phyloP scores from a whole-genome alignment of 1,284 basidiomycete species.

The Sparassis latifolia region DNA sequence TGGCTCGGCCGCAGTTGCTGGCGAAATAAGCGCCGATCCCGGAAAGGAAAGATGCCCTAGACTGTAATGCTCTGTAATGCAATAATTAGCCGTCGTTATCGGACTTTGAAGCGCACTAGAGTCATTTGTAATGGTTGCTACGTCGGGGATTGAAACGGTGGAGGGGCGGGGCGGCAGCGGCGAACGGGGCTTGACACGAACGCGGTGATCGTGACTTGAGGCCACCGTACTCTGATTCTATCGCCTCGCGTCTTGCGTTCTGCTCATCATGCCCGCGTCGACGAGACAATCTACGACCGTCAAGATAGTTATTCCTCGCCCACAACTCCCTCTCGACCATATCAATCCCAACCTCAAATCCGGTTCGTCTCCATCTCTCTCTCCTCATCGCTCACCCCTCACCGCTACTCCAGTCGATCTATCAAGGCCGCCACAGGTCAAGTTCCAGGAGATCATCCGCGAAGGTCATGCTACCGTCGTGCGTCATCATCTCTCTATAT shows the following conservation, averaged over 20 bases:
- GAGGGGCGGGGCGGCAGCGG: no score
- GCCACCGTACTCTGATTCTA: neutral
- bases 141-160: no score
- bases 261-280: slow-evolving; percentile 10
- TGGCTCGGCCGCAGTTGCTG: slow-evolving; percentile 50
- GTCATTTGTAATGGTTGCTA: neutral
- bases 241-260: slow-evolving; percentile 1
- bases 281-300: slow-evolving; percentile 11
- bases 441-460: slow-evolving; percentile 66
- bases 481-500: slow-evolving; percentile 13
- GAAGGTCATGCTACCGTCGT: slow-evolving; percentile 65
- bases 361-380: slow-evolving; percentile 23
- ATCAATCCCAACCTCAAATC: slow-evolving; percentile 35
- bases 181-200: slow-evolving; percentile 5
- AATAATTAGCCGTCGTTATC: neutral
- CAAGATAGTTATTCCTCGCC: slow-evolving; percentile 23
- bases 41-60: neutral
- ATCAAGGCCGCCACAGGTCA: slow-evolving; percentile 38
- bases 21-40: slow-evolving; percentile 10
- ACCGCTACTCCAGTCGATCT: slow-evolving; percentile 20
- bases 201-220: slow-evolving; percentile 6
- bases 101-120: neutral
- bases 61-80: neutral
- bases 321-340: slow-evolving; percentile 31
- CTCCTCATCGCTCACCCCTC: slow-evolving; percentile 6